Evolutionary conservation across 257 asterid genomes (phyloP).

Genomic region (Solanum raphanifolium): DNA sequence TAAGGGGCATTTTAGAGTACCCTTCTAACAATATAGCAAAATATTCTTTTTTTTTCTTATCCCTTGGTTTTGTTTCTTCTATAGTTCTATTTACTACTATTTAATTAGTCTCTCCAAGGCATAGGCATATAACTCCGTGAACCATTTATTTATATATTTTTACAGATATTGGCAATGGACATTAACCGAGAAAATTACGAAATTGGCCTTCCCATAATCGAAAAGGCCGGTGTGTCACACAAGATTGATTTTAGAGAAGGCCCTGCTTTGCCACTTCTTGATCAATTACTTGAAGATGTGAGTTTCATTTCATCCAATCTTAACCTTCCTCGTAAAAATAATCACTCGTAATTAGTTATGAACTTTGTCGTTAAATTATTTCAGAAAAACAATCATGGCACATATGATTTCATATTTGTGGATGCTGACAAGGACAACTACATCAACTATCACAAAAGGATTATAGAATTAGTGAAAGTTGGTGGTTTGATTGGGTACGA

Average conservation of each 20-base stretch:
- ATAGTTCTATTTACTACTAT: background rate
- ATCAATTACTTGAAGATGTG: constrained; percentile 16
- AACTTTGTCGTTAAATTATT: background rate
- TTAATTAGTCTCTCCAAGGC: background rate
- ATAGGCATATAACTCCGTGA: background rate
- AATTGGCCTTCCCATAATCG: constrained; percentile 15
- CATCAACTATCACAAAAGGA: constrained; percentile 16
- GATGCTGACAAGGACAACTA: constrained; percentile 22
- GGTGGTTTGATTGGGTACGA: constrained; percentile 21
- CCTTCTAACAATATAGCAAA: background rate
- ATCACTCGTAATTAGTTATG: background rate
- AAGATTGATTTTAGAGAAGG: constrained; percentile 23
- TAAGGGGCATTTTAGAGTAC: background rate
- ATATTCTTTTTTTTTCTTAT: background rate
- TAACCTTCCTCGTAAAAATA: too few relatives aligned
- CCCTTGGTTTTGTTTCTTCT: background rate
- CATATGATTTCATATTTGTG: constrained; percentile 18
- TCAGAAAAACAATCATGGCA: constrained; percentile 8
- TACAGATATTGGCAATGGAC: constrained; percentile 23
- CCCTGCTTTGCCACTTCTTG: constrained; percentile 23
- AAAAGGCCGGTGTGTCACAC: constrained; percentile 21
- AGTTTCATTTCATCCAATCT: background rate
- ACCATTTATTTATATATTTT: background rate
- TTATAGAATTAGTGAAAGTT: constrained; percentile 16
- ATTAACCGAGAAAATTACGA: constrained; percentile 23